Conservation (phyloP, 208 protist species). For the Crithidia brevicula region DNA sequence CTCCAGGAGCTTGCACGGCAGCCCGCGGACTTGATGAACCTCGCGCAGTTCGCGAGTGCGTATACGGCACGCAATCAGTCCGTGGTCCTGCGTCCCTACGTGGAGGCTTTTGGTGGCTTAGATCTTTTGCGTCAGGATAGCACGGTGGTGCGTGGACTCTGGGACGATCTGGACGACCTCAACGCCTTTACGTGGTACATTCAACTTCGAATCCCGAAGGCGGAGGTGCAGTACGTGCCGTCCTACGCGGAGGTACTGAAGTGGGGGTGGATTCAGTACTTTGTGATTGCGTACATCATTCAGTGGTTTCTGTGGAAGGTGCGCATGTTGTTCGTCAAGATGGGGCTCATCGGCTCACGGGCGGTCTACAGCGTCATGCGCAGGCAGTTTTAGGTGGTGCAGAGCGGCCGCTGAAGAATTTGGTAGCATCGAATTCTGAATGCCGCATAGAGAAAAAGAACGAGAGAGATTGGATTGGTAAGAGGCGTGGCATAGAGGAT, state of each 20-base stretch:
- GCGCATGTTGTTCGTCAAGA: conserved; percentile 61
- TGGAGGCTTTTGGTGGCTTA: conserved; percentile 53
- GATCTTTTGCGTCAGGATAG: conserved; percentile 35
- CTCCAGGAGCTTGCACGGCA: conserved; percentile 40
- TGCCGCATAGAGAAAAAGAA: too few species aligned
- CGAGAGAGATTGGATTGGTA: too few species aligned
- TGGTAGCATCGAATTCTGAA: too few species aligned
- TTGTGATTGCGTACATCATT: conserved; percentile 69
- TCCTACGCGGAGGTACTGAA: conserved; percentile 75
- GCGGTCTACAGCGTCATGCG: conserved; percentile 52
- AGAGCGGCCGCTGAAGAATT: too few species aligned
- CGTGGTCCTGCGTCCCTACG: conserved; percentile 36
- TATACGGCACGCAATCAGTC: conserved; percentile 74
- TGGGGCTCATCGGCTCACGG: conserved; percentile 54
- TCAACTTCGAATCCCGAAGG: conserved; percentile 51
- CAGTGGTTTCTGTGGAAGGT: conserved; percentile 80
- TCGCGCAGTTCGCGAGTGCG: conserved; percentile 51
- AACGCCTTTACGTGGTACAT: conserved; percentile 78
- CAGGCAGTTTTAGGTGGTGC: conserved; percentile 8
- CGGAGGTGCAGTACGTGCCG: conserved; percentile 63
- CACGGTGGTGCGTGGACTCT: conserved; percentile 34
- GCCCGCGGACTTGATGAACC: conserved; percentile 54
- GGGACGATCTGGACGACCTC: conserved; percentile 65
- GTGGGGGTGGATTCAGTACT: conserved; percentile 89
- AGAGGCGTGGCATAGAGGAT: too few species aligned